Conservation (phyloP, 208 protist genomes). For the Acanthamoeba triangularis region DNA sequence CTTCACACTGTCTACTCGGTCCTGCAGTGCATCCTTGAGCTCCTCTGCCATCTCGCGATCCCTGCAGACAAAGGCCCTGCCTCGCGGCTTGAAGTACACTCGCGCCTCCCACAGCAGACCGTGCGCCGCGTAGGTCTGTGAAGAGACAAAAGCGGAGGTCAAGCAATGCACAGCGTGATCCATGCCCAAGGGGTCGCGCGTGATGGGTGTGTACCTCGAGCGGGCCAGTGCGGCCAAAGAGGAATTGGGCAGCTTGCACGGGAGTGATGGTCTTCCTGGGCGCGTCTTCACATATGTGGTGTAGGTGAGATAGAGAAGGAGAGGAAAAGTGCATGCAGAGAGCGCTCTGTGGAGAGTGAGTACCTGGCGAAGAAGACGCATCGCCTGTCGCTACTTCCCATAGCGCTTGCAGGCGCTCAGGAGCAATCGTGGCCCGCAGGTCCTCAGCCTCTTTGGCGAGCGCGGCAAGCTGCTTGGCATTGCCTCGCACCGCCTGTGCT, state of each 20-base stretch:
- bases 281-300: neutral
- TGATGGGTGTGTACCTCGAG: neutral
- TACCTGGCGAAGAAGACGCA: neutral
- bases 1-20: neutral
- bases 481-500: constrained; percentile 29
- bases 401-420: constrained; percentile 18
- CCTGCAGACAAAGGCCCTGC: constrained; percentile 2
- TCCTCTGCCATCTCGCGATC: neutral
- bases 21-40: neutral
- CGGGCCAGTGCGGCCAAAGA: neutral
- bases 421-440: constrained; percentile 2
- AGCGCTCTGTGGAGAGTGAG: neutral
- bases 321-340: neutral
- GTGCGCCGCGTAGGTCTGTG: constrained; percentile 41
- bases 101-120: neutral
- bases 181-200: neutral
- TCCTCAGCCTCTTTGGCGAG: constrained; percentile 11
- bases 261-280: neutral
- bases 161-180: neutral
- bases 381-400: neutral
- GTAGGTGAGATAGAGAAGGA: neutral
- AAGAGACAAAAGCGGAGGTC: neutral
- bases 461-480: constrained; percentile 23
- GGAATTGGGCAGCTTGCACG: neutral
- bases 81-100: constrained; percentile 42